Base-by-base conservation (phyloP, 495 filamentous ascomycete species). In the Penicillium canescens region DNA sequence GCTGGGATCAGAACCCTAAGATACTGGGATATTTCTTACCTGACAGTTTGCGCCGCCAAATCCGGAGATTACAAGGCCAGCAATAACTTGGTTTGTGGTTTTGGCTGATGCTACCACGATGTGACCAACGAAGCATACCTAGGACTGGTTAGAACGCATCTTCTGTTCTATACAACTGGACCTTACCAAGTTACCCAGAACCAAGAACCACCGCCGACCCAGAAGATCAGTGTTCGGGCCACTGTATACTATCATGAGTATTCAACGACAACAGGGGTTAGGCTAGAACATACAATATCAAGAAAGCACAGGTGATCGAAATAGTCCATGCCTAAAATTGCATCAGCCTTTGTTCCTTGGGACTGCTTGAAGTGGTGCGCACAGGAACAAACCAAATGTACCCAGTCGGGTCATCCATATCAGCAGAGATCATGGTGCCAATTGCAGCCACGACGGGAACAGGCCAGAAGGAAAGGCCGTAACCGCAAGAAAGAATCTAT, bases 351-450 rank as follows among this genome's bases (percentile, higher is more conserved):
- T 8, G 5, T n/a, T 42, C n/a, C 1, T 14, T 9, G 21, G 12
- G 2, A 16, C 12, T 14, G 41, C 42, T 23, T 20, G 5, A 26
- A 20, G 4, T 16, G 12, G 20, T 24, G 36, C 54, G 4, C 24
- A 61, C 61, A 2, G 60, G 63, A 35, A 63, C 50, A 60, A 59
- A 66, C 63, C 60, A 66, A 13, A 60, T 56, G 24, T 66, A 63
- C 3, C 51, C 60, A 24, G 33, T 47, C 2, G 60, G 38, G n/a
- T 63, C 53, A 10, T 60, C 63, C 54, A 66, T 51, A 23, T 63
- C 63, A 7, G 59, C 49, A 3, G 63, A 62, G 41, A 66, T 23
- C 24, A 43, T 16, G 11, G 39, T 53, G 6, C 59, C 57, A 46
- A 63, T 66, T 3, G 63, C 56, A 18, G 60, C 38, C 21, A 60